Evolutionary conservation across 1,284 basidiomycete genomes (phyloP).

Genomic region (Melampsora abietis-canadensis): DNA sequence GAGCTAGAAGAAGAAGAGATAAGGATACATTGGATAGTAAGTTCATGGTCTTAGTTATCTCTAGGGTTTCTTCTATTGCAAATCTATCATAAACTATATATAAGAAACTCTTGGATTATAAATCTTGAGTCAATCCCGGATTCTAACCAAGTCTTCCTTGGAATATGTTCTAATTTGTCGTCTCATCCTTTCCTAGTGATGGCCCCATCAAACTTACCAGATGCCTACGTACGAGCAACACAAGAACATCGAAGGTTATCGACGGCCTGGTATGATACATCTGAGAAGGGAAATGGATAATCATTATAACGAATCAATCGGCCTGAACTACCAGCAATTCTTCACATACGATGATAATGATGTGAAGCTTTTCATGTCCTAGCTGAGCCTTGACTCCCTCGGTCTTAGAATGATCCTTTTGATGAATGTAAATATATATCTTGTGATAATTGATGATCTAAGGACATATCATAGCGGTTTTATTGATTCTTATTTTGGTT

Average conservation of each 20-base stretch:
- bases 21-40: background rate
- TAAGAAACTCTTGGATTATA: no score
- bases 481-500: no score
- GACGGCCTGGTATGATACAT: background rate
- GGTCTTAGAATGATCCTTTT: no score
- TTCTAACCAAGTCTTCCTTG: no score
- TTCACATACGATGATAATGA: no score
- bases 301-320: background rate
- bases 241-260: background rate
- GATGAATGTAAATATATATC: no score
- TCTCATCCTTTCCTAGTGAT: background rate
- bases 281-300: background rate
- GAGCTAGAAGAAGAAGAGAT: background rate
- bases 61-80: background rate
- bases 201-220: background rate
- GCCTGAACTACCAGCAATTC: no score
- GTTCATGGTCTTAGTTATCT: background rate
- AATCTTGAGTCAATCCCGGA: background rate
- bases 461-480: no score
- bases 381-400: no score
- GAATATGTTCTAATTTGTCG: background rate
- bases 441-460: no score
- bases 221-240: conserved; percentile 4
- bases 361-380: no score
- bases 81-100: no score